These are phyloP conservation scores for Talaromyces ruber DNA, from an alignment of 495 filamentous ascomycete species.

Conservation along the genomic window DNA sequence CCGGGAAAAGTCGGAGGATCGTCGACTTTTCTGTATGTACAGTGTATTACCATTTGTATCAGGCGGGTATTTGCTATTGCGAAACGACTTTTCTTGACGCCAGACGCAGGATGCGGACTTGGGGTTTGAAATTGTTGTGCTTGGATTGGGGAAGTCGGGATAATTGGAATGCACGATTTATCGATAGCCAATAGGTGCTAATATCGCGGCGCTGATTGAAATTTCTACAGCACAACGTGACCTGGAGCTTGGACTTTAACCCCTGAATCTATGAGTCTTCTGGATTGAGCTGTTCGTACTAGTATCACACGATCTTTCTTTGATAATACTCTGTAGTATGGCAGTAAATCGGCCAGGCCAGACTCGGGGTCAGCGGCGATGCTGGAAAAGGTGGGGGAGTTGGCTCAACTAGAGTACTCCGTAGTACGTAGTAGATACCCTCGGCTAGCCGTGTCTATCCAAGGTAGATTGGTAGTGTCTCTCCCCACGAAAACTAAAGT, in stretches of 20 bases:
- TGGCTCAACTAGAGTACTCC: too few species aligned
- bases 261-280: neutral
- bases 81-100: neutral
- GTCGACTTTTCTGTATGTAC: neutral
- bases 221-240: neutral
- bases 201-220: neutral
- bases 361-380: neutral
- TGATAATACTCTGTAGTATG: neutral
- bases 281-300: neutral
- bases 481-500: slow-evolving; percentile 2
- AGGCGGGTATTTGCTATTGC: neutral
- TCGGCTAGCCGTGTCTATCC: slow-evolving; percentile 6
- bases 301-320: neutral
- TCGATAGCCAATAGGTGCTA: neutral
- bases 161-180: neutral
- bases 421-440: neutral
- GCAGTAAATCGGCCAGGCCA: neutral
- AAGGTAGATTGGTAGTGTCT: neutral
- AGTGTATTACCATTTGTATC: too few species aligned
- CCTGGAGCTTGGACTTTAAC: neutral
- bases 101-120: neutral
- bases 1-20: neutral
- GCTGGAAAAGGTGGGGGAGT: neutral
- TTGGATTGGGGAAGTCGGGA: neutral
- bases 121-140: neutral